Evolutionary conservation across 192 early-diverging fungal genomes (phyloP).

Genomic region (Thamnidium elegans): DNA sequence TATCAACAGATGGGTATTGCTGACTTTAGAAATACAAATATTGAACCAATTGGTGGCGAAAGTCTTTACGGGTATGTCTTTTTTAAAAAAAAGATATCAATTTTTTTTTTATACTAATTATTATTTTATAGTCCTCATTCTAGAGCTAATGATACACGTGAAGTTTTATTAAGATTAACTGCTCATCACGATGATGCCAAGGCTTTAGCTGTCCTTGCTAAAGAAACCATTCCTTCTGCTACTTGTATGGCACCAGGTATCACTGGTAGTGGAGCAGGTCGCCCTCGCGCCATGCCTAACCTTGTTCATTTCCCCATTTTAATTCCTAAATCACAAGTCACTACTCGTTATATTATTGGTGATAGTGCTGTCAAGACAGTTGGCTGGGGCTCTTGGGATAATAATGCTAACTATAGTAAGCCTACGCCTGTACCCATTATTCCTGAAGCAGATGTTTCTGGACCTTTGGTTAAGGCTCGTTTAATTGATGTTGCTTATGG

Average conservation of each 20-base stretch:
- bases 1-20: constrained; percentile 43
- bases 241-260: constrained; percentile 59
- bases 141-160: constrained; percentile 30
- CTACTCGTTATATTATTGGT: constrained; percentile 41
- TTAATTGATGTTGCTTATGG: constrained; percentile 59
- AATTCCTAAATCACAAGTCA: constrained; percentile 47
- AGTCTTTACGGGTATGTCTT: constrained; percentile 54
- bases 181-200: constrained; percentile 42
- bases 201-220: constrained; percentile 44
- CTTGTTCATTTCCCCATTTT: constrained; percentile 61
- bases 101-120: background rate
- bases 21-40: constrained; percentile 50
- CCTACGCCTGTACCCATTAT: constrained; percentile 28
- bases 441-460: constrained; percentile 19
- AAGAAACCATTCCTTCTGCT: constrained; percentile 53
- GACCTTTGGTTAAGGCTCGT: constrained; percentile 35
- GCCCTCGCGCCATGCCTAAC: constrained; percentile 55
- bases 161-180: constrained; percentile 47
- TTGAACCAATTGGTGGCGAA: constrained; percentile 60
- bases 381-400: constrained; percentile 34
- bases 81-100: too few species aligned
- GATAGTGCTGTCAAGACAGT: constrained; percentile 15
- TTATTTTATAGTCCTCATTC: constrained; percentile 6
- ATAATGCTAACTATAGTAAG: background rate
- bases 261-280: constrained; percentile 52